These are phyloP conservation scores for Nothophytophthora sp. DNA, from an alignment of 352 stramenopile species.

Conservation along the genomic window DNA sequence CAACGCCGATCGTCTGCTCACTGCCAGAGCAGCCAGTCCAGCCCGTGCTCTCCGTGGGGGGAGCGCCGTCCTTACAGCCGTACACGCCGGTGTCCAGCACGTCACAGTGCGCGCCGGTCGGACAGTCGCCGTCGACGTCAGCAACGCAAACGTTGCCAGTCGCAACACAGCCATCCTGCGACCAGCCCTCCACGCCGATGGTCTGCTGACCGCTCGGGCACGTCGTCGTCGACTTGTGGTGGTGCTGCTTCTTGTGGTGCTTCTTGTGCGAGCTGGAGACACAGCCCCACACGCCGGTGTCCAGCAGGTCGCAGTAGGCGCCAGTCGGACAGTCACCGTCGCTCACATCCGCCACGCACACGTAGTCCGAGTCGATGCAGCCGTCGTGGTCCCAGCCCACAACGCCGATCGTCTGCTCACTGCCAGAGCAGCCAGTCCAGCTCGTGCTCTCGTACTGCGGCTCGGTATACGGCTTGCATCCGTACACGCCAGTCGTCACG, in stretches of 20 bases:
- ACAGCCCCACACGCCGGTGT: slow-evolving; percentile 21
- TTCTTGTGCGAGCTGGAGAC: slow-evolving; percentile 8
- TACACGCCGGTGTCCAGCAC: slow-evolving; percentile 17
- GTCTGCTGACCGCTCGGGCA: slow-evolving; percentile 16
- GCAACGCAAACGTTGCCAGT: slow-evolving; percentile 15
- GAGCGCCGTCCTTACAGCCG: slow-evolving; percentile 9
- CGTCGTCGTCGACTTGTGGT: slow-evolving; percentile 9
- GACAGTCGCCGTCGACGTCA: slow-evolving; percentile 13
- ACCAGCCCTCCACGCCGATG: slow-evolving; percentile 15
- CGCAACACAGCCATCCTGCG: slow-evolving; percentile 4
- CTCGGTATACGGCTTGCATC: slow-evolving; percentile 25
- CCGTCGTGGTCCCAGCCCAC: slow-evolving; percentile 16
- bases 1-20: slow-evolving; percentile 12
- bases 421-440: slow-evolving; percentile 4
- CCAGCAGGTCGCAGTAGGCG: slow-evolving; percentile 21
- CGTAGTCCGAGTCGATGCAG: slow-evolving; percentile 15
- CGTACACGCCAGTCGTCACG: slow-evolving; percentile 30
- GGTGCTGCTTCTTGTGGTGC: slow-evolving; percentile 9
- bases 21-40: slow-evolving; percentile 1
- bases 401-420: slow-evolving; percentile 23
- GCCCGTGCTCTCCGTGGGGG: slow-evolving; percentile 4
- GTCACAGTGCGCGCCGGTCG: slow-evolving; percentile 14
- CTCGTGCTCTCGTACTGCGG: slow-evolving; percentile 3
- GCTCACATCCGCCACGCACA: slow-evolving; percentile 18
- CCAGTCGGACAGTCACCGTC: slow-evolving; percentile 17